A percentile compares a stretch with the other conserved stretches of the same genome.
phyloP scores from a whole-genome alignment of 352 stramenopile genomes.

The Hyaloperonospora brassicae region DNA sequence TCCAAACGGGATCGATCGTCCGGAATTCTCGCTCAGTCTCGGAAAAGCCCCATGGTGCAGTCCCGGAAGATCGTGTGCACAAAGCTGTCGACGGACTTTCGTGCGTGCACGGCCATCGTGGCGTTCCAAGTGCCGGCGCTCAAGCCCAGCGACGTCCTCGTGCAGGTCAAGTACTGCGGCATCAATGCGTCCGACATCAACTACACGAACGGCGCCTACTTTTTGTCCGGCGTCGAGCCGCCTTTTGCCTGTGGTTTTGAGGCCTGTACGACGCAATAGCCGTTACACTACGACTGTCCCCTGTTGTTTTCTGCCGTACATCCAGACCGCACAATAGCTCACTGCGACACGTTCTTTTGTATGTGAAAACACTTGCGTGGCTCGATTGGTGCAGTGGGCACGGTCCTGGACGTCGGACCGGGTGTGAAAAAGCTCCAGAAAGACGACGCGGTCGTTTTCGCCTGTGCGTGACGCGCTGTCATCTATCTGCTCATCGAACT shows the following conservation, averaged over 20 bases:
- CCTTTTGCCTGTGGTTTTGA: constrained; percentile 52
- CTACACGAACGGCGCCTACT: constrained; percentile 46
- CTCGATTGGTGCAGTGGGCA: constrained; percentile 21
- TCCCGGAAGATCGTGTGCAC: constrained; percentile 74
- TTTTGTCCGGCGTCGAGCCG: constrained; percentile 25
- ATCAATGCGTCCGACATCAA: constrained; percentile 58
- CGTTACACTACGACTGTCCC: too few relatives aligned
- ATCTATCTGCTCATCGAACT: too few relatives aligned
- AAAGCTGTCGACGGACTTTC: constrained; percentile 76
- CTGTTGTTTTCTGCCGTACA: too few relatives aligned
- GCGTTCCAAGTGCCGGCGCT: constrained; percentile 33
- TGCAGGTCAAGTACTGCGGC: constrained; percentile 48
- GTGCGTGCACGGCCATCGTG: constrained; percentile 63
- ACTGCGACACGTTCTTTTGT: background rate
- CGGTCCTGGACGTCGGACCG: constrained; percentile 35
- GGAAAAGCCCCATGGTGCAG: constrained; percentile 25
- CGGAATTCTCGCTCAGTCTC: too few relatives aligned
- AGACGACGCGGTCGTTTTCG: constrained; percentile 38
- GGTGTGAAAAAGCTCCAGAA: constrained; percentile 44
- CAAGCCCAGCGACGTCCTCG: constrained; percentile 36
- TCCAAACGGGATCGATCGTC: too few relatives aligned
- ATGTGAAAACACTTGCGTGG: background rate
- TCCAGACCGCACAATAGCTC: too few relatives aligned
- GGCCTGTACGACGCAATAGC: constrained; percentile 26
- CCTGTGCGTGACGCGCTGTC: constrained; percentile 12